A percentile compares a stretch with the other conserved stretches of the same genome.
These are phyloP conservation scores for Aspergillus fructus DNA, from an alignment of 2,329 filamentous ascomycete species.

Conservation along the genomic window DNA sequence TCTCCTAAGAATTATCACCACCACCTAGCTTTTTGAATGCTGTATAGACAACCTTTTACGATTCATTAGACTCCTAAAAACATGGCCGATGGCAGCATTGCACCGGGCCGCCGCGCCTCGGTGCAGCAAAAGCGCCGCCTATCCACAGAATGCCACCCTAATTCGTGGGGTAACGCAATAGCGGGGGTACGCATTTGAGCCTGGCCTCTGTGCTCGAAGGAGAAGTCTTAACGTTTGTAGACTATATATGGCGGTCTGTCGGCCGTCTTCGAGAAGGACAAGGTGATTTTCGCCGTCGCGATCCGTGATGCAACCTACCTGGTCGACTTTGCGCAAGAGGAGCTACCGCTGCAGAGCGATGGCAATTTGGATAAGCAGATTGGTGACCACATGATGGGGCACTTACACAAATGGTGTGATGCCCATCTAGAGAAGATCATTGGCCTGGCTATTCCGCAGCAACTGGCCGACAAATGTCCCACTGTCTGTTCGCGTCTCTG, in stretches of 20 bases:
- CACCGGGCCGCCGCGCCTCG: conserved; percentile 32
- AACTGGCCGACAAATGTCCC: conserved; percentile 61
- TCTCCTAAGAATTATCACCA: background rate
- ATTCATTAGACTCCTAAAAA: background rate
- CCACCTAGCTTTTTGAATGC: background rate
- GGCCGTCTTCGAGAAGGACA: conserved; percentile 37
- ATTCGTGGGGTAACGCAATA: conserved; percentile 38
- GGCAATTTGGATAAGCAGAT: conserved; percentile 47
- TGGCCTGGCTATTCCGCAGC: conserved; percentile 67
- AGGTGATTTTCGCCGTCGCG: conserved; percentile 63
- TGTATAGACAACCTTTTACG: background rate
- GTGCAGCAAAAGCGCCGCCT: conserved; percentile 34
- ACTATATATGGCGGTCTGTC: conserved; percentile 45
- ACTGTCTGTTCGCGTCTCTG: conserved; percentile 69
- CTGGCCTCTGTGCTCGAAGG: background rate
- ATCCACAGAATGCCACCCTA: conserved; percentile 29
- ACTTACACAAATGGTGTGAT: conserved; percentile 60
- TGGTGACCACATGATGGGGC: conserved; percentile 59
- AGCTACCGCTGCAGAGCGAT: conserved; percentile 49
- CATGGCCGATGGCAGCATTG: conserved; percentile 1
- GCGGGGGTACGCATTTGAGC: conserved; percentile 32
- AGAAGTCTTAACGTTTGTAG: conserved; percentile 21
- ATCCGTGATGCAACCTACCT: conserved; percentile 74
- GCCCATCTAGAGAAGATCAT: conserved; percentile 72
- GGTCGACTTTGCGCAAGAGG: conserved; percentile 67